Conservation (phyloP, 495 filamentous ascomycete genomes). For the Xylaria venustula region DNA sequence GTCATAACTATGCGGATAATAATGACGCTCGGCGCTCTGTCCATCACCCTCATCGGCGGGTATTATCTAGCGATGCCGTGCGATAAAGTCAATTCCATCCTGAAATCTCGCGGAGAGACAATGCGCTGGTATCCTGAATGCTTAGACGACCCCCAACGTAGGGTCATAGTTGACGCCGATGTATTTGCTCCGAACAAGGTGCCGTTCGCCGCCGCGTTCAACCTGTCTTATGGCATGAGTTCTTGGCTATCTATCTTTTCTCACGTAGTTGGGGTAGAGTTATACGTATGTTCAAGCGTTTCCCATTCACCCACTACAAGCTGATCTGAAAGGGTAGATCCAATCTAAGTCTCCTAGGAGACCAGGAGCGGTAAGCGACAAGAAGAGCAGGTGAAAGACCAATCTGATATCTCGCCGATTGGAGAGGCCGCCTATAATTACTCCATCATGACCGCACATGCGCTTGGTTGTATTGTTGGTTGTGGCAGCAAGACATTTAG, state of each 20-base stretch:
- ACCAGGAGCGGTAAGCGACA: no score
- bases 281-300: no score
- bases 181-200: neutral
- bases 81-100: conserved; percentile 5
- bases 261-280: neutral
- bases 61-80: conserved; percentile 7
- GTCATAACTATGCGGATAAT: neutral
- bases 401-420: no score
- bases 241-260: neutral
- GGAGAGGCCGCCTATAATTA: no score
- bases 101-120: neutral
- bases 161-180: neutral
- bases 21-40: neutral
- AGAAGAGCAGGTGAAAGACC: no score
- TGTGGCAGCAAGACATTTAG: no score
- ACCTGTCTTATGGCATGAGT: conserved; percentile 1
- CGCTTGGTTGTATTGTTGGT: no score
- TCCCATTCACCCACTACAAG: no score
- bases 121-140: conserved; percentile 3
- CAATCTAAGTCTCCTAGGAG: no score
- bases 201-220: neutral
- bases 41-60: neutral
- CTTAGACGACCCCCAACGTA: neutral
- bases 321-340: no score
- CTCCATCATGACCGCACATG: no score